Evolutionary conservation across 192 early-diverging fungal genomes (phyloP).

Genomic region (Backusella circina): DNA sequence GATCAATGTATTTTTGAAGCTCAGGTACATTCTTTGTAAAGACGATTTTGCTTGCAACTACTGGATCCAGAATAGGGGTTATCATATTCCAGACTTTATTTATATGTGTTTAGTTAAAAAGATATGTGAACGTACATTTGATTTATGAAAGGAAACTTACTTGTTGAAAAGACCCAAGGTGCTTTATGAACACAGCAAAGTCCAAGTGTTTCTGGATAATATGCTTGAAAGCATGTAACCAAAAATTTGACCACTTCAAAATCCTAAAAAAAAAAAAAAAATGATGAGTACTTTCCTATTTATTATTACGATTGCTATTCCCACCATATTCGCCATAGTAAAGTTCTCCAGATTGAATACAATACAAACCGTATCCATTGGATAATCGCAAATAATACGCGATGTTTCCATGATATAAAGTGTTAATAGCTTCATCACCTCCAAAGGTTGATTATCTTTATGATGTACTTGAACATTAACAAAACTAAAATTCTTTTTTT

Average conservation of each 20-base stretch:
- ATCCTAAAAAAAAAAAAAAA: conserved; percentile 55
- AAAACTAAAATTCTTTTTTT: conserved; percentile 28
- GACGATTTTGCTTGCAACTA: conserved; percentile 82
- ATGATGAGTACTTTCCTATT: not conserved
- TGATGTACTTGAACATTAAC: conserved; percentile 49
- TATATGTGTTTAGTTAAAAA: not conserved
- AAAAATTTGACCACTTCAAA: conserved; percentile 75
- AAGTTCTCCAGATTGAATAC: conserved; percentile 80
- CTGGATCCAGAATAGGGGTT: conserved; percentile 83
- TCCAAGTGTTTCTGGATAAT: conserved; percentile 90
- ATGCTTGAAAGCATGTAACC: conserved; percentile 75
- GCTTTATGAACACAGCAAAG: conserved; percentile 79
- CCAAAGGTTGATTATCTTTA: conserved; percentile 58
- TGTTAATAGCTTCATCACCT: conserved; percentile 62
- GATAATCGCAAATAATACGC: conserved; percentile 59
- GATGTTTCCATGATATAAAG: conserved; percentile 73
- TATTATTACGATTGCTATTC: not conserved
- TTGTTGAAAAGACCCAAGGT: conserved; percentile 81
- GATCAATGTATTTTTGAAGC: conserved; percentile 57
- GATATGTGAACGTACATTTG: not conserved
- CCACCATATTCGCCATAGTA: conserved; percentile 62
- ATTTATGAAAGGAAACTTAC: not conserved
- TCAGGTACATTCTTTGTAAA: conserved; percentile 67
- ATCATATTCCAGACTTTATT: conserved; percentile 73
- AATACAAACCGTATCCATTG: conserved; percentile 67